Conservation (phyloP, 176 grass and related monocot species). For the Pharus latifolius region DNA sequence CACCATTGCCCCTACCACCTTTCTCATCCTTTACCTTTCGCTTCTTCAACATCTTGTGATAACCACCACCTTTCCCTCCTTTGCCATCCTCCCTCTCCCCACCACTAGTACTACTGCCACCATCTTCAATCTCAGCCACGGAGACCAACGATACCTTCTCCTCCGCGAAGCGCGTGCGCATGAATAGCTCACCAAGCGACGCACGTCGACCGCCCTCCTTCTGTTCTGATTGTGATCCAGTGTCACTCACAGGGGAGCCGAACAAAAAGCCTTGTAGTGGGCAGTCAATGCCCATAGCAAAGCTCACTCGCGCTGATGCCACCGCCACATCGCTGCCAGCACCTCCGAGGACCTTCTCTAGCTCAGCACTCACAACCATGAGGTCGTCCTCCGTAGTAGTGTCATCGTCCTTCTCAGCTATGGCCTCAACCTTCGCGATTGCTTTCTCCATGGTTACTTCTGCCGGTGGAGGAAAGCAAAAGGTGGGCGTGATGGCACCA, state of each 20-base stretch:
- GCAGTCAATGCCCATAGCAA: slow-evolving; percentile 44
- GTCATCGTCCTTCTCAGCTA: slow-evolving; percentile 68
- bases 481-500: slow-evolving; percentile 25
- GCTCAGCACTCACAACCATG: slow-evolving; percentile 65
- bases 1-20: background rate
- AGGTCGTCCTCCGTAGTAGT: slow-evolving; percentile 79
- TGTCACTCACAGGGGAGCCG: slow-evolving; percentile 58
- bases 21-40: slow-evolving; percentile 37
- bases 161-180: slow-evolving; percentile 70
- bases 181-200: slow-evolving; percentile 95
- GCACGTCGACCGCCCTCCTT: slow-evolving; percentile 38
- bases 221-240: slow-evolving; percentile 17
- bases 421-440: slow-evolving; percentile 35
- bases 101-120: background rate
- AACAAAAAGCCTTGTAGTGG: slow-evolving; percentile 89
- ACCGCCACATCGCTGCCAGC: slow-evolving; percentile 14
- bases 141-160: slow-evolving; percentile 35
- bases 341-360: slow-evolving; percentile 76
- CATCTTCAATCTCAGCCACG: slow-evolving; percentile 24
- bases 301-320: slow-evolving; percentile 68
- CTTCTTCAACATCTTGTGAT: slow-evolving; percentile 32
- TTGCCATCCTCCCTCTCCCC: slow-evolving; percentile 19
- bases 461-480: slow-evolving; percentile 11
- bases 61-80: background rate
- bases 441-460: slow-evolving; percentile 5